Base-by-base conservation (phyloP, 2,329 filamentous ascomycete genomes). In the Talaromyces verruculosus region DNA sequence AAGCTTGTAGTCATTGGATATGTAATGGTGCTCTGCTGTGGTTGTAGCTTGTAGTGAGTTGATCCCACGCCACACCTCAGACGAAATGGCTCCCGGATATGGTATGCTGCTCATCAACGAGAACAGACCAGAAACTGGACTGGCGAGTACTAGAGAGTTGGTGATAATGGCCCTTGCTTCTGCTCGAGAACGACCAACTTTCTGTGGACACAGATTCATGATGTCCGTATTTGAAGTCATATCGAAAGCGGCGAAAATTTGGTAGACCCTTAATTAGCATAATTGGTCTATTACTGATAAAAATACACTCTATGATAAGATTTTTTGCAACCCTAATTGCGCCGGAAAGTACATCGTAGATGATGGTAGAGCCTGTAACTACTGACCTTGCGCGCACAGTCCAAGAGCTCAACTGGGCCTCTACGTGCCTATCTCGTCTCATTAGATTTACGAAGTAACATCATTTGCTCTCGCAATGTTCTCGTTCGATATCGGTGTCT, bases 141-240 rank as follows among this genome's bases (percentile, higher is more conserved):
- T 22, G 22, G 22, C 2, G 22, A 22, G 22, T 22, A 22, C 22
- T 22, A 22, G 22, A 22, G 22, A 22, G 22, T 22, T 22, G 22
- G 22, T 22, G 22, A 22, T 22, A 22, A 22, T 22, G 22, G 22
- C 22, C 22, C 22, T 22, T 22, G 22, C 2, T 22, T 22, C 22
- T 22, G 2, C 22, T 22, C 22, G 22, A 22, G 22, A 22, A 22
- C 22, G 22, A 22, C 22, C 22, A 22, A 22, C 22, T 22, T 22
- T 2, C 22, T 22, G 22, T 22, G 22, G 22, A 22, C 1, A 22
- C 22, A 22, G 68, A 70, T 73, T 47, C 10, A 22, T 10, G 8
- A 25, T 47, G 19, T 11, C n/a, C 1, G 43, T 47, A 47, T 25
- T 22, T 47, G 19, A 10, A 47, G 43, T 22, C 43, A 47, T 47